Evolutionary conservation across 2,329 filamentous ascomycete genomes (phyloP).

Genomic region (Taxawa tesnikishii): DNA sequence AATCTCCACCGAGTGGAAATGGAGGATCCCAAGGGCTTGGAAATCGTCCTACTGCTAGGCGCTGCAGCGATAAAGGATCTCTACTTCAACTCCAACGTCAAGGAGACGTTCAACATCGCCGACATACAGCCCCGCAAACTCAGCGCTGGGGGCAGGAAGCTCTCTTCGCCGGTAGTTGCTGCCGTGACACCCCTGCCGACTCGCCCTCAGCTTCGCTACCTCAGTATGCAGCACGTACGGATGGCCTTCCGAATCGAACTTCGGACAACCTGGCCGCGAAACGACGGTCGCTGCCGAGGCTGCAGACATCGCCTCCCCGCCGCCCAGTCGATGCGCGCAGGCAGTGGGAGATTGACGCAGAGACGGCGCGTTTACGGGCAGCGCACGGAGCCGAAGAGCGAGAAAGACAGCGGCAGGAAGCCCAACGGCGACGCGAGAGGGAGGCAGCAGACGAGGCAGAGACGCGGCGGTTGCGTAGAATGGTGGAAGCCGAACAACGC

Average conservation of each 20-base stretch:
- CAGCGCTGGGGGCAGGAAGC: slow-evolving; percentile 13
- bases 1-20: slow-evolving; percentile 84
- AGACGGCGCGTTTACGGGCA: slow-evolving; percentile 34
- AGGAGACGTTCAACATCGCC: slow-evolving; percentile 67
- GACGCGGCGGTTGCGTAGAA: slow-evolving; percentile 47
- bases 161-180: slow-evolving; percentile 12
- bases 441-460: slow-evolving; percentile 46
- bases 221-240: too few species aligned
- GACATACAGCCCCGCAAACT: slow-evolving; percentile 20
- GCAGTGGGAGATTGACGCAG: slow-evolving; percentile 40
- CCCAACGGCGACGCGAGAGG: slow-evolving; percentile 41
- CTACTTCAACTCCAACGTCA: slow-evolving; percentile 46
- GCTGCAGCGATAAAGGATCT: slow-evolving; percentile 50
- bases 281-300: slow-evolving; percentile 14
- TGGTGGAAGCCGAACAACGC: slow-evolving; percentile 54
- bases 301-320: slow-evolving; percentile 14
- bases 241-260: too few species aligned
- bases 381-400: slow-evolving; percentile 29
- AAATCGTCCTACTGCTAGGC: slow-evolving; percentile 59
- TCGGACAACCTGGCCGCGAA: too few species aligned
- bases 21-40: slow-evolving; percentile 86
- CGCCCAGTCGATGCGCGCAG: slow-evolving; percentile 32
- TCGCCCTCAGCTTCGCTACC: too few species aligned
- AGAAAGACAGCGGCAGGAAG: slow-evolving; percentile 25
- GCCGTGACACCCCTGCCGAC: slow-evolving; percentile 15